phyloP scores from a whole-genome alignment of 148 eudicot species.

The Amaranthus cruentus region DNA sequence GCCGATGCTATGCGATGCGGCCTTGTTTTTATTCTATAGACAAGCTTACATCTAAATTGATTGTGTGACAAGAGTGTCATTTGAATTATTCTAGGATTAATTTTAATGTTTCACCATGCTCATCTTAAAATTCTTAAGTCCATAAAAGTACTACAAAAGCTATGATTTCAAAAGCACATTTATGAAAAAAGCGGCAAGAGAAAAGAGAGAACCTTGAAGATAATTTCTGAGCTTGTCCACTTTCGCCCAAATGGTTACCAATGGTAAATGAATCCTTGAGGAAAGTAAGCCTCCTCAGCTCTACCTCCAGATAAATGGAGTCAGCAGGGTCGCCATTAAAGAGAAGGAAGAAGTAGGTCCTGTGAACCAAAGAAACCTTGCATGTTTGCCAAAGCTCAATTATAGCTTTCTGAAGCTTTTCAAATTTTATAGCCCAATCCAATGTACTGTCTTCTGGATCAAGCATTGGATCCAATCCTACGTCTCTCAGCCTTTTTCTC shows the following conservation, averaged over 20 bases:
- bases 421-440: conserved; percentile 59
- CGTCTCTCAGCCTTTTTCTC: conserved; percentile 42
- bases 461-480: conserved; percentile 47
- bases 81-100: no score
- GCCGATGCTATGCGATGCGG: no score
- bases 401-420: conserved; percentile 52
- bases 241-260: conserved; percentile 44
- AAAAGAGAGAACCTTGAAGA: conserved; percentile 59
- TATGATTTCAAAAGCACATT: conserved; percentile 1
- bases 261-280: conserved; percentile 61
- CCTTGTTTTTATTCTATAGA: no score
- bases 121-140: no score
- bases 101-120: no score
- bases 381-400: conserved; percentile 86
- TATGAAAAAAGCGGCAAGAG: not conserved
- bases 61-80: no score
- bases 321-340: conserved; percentile 80
- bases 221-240: conserved; percentile 50
- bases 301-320: conserved; percentile 94
- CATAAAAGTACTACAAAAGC: not conserved
- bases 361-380: conserved; percentile 72
- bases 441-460: conserved; percentile 29
- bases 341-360: conserved; percentile 90
- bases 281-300: conserved; percentile 78
- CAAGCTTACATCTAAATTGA: no score